Evolutionary conservation across 2,329 filamentous ascomycete species (phyloP), one percentile per base, ranked within the genome.

Genomic region (Ceratocystis papillata): DNA sequence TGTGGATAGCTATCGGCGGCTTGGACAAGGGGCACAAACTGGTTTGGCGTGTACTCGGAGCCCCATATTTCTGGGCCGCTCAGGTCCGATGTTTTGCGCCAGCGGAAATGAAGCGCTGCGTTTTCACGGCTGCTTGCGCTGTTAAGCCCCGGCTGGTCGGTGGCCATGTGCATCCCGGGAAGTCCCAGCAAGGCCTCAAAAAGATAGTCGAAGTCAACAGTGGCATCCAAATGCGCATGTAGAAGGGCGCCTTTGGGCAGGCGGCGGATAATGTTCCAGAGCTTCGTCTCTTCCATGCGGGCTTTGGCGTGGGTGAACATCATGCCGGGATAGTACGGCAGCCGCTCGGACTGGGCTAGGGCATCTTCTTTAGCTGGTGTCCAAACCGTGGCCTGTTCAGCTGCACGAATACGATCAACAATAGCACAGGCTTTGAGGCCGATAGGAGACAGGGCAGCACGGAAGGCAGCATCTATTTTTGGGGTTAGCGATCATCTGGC

Each of bases 181-280:
- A 85, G 87, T 10, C 79, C 78, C 69, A 97, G 80, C 1, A 89
- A 83, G 71, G 87, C 80, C 5, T 86, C 82, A 48, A 96, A 81
- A 6, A 96, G 77, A 77, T 85, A 95, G 73, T 90, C 87, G 69
- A 91, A 85, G 74, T 96, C 88, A 62, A 96, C 88, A 86, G 95
- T 95, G 71, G 92, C 90, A 74, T 95, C 89, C 73, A 95, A 79
- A 75, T 97, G 92, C 55, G 90, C 90, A 77, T 97, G 92, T 68
- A 96, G 77, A 37, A 96, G 79, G 7, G 87, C 81, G 12, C 93
- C 94, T 75, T 97, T 97, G 33, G 93, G 93, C 88, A 97, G 90
- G 69, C 79, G 82, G 67, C 86, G 83, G 17, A 96, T 82, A 71
- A 96, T 94, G 69, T 85, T 81, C 90, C 90, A 97, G 28, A 96